A percentile compares a stretch with the other conserved stretches of the same genome.
phyloP scores from a whole-genome alignment of 257 asterid genomes.

The Scutellaria minor region DNA sequence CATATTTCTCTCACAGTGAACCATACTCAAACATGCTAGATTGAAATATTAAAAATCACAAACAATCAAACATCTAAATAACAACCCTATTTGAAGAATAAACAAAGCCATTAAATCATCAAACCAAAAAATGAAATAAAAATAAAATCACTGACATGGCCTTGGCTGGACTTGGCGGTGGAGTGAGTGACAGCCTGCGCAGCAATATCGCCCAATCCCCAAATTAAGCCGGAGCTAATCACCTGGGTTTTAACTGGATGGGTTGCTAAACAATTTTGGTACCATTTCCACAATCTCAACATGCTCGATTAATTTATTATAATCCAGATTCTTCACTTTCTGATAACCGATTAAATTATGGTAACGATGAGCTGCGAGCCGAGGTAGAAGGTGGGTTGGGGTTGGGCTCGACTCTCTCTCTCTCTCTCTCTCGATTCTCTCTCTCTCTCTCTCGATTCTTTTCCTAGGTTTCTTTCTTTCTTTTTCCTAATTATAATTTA shows the following conservation, averaged over 20 bases:
- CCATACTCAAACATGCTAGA: conserved; percentile 1
- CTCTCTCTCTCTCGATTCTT: neutral
- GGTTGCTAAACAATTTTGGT: conserved; percentile 68
- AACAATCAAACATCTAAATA: conserved; percentile 24
- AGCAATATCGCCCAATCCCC: conserved; percentile 83
- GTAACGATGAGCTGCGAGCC: neutral
- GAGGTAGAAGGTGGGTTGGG: too few species aligned
- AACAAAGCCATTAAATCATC: conserved; percentile 18
- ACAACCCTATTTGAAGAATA: neutral
- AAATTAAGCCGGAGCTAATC: conserved; percentile 77
- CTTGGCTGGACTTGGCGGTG: conserved; percentile 49
- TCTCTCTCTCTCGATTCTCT: conserved; percentile 1
- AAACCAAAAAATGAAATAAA: conserved; percentile 5
- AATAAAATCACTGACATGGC: conserved; percentile 40
- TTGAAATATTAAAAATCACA: neutral
- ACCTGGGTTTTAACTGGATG: conserved; percentile 90
- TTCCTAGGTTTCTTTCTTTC: conserved; percentile 5
- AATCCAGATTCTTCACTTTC: neutral
- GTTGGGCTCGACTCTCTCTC: neutral
- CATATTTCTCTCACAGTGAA: neutral
- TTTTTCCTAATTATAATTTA: too few species aligned
- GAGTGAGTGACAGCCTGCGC: conserved; percentile 79
- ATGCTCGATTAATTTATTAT: conserved; percentile 31
- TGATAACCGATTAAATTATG: neutral
- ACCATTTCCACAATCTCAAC: conserved; percentile 85